Base-by-base conservation (phyloP, 1,284 basidiomycete species). In the Tausonia pullulans region DNA sequence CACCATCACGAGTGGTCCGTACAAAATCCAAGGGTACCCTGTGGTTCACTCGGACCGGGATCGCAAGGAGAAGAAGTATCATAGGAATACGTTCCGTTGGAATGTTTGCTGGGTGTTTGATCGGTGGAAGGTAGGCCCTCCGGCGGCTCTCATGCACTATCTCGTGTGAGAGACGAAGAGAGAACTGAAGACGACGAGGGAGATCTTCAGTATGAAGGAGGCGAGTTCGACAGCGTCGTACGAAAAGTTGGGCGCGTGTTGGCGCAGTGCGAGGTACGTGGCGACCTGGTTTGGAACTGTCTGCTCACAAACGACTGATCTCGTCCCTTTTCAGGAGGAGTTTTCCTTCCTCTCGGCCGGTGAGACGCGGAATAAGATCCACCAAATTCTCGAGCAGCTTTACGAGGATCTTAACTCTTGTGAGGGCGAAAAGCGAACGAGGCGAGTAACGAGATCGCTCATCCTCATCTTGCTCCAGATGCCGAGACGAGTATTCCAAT, bases 41-140 rank as follows among this genome's bases (percentile, higher is more conserved):
- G 85, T 89, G 58, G 83, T 87, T 5, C 58, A 55, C 27, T 14
- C 43, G 45, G 67, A 79, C 96, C 58, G 74, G 74, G 61, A 78
- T 27, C 72, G 13, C 72, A 57, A 71, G 74, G 81, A 73, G 79
- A 83, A 69, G 73, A 72, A 83, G 67, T 96, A 96, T 72, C 81
- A 84, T 68, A 81, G 91, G 50, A 87, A 92, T 72, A 88, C 88
- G 76, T 96, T 98, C 75, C 83, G 89, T 71, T 98, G 93, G 79
- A 98, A 98, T 73, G 78, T 98, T 48, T 96, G 91, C 74, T 96
- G 98, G 75, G 95, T 98, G 5, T 98, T 99, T 74, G 90, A 95
- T 59, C 74, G 76, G 10, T 83, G 86, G 50, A 81, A 82, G 27
- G 27, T 27, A 27, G 27, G 27, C 27, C 27, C 27, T 27, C 27